Conservation (phyloP, 2,329 filamentous ascomycete species). For the Leptographium procerum region DNA sequence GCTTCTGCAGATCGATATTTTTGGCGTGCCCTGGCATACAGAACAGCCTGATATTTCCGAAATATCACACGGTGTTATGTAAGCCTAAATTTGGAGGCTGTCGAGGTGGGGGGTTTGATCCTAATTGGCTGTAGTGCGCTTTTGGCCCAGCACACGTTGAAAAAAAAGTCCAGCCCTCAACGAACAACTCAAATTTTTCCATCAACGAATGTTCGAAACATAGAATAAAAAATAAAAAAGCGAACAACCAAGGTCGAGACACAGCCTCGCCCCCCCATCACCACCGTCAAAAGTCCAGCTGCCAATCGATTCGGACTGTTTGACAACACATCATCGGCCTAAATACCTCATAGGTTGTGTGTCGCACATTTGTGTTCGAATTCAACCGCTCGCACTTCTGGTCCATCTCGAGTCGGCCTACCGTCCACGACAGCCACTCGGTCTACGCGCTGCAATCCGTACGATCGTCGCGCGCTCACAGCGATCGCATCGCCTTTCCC, state of each 20-base stretch:
- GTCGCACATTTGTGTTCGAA: background rate
- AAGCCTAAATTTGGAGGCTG: background rate
- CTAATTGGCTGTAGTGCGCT: background rate
- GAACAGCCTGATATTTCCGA: background rate
- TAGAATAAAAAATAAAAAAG: background rate
- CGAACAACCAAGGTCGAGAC: background rate
- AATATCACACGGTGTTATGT: conserved; percentile 1
- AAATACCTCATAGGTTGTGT: background rate
- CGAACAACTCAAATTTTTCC: conserved; percentile 13
- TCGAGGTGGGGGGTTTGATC: background rate
- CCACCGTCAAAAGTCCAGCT: background rate
- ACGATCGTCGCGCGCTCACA: background rate
- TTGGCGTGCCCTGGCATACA: background rate
- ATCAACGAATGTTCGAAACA: background rate
- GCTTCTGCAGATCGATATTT: background rate
- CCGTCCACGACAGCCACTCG: background rate
- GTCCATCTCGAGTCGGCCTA: background rate
- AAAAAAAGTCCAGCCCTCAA: conserved; percentile 14
- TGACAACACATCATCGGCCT: background rate
- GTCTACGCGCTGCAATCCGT: background rate
- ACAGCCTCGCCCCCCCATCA: background rate
- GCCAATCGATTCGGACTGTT: background rate
- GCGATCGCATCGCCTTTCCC: conserved; percentile 4
- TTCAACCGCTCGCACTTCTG: background rate
- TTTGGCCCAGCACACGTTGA: conserved; percentile 3